Percentiles rank a stretch among this genome's conserved stretches.
Conservation (phyloP, 2,329 filamentous ascomycete genomes). For the Aspergillus persii region DNA sequence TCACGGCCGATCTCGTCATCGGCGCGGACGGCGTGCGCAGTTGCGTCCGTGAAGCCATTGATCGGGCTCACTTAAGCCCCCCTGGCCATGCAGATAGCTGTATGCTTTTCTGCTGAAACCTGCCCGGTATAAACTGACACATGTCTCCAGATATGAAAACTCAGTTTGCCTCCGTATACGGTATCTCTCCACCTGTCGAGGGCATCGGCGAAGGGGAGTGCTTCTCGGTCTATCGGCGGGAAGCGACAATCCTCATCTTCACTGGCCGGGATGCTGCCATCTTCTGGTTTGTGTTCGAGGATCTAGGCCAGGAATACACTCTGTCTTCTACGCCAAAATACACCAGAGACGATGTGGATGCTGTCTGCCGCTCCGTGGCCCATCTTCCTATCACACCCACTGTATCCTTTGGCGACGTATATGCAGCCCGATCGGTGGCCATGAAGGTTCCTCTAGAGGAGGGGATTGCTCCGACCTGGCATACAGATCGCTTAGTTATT, state of each 20-base stretch:
- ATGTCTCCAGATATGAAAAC: background rate
- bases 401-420: background rate
- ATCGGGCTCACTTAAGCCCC: too few relatives aligned
- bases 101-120: too few relatives aligned
- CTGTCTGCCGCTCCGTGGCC: background rate
- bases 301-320: background rate
- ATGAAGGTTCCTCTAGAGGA: background rate
- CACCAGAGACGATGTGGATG: background rate
- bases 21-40: background rate
- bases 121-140: too few relatives aligned
- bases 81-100: too few relatives aligned
- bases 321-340: background rate
- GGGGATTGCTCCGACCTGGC: background rate
- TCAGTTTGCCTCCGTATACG: background rate
- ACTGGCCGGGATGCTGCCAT: background rate
- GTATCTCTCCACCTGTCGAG: background rate
- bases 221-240: background rate
- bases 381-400: background rate
- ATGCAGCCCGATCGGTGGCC: background rate
- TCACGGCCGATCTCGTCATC: constrained; percentile 12
- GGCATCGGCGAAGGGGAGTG: background rate
- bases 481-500: background rate
- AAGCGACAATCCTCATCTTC: background rate
- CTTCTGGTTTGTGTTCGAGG: background rate
- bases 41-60: background rate